phyloP scores from a whole-genome alignment of 352 stramenopile species.

The Pythium folliculosum region DNA sequence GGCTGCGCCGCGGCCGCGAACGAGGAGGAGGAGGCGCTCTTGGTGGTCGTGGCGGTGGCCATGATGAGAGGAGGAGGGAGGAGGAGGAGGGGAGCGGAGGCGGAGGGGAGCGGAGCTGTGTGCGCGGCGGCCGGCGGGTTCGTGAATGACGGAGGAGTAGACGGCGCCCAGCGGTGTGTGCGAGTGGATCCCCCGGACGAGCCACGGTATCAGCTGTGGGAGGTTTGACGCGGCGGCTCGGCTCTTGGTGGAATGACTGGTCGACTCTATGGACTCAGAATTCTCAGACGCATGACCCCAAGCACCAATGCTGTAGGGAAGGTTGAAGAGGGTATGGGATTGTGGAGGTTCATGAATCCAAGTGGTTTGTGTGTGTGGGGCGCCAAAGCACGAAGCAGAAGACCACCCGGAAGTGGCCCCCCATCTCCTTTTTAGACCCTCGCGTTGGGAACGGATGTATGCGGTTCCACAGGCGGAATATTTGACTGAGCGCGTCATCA shows the following conservation, averaged over 20 bases:
- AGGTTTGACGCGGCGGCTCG: constrained; percentile 7
- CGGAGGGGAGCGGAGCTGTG: constrained; percentile 1
- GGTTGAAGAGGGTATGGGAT: constrained; percentile 2
- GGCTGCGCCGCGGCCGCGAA: constrained; percentile 64
- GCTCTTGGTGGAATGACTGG: neutral
- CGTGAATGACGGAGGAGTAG: constrained; percentile 10
- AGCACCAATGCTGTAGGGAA: constrained; percentile 14
- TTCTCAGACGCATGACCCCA: constrained; percentile 17
- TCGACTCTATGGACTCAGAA: constrained; percentile 23
- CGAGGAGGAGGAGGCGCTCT: constrained; percentile 29
- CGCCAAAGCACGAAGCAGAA: neutral
- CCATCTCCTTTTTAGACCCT: neutral
- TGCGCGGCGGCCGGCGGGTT: constrained; percentile 15
- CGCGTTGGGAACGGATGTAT: neutral
- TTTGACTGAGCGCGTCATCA: constrained; percentile 3
- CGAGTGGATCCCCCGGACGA: constrained; percentile 10
- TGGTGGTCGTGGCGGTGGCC: neutral
- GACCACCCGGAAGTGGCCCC: neutral
- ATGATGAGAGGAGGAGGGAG: constrained; percentile 13
- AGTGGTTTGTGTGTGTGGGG: neutral
- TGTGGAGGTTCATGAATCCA: constrained; percentile 12
- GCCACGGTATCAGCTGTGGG: constrained; percentile 17
- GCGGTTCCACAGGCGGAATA: neutral
- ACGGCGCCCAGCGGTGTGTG: too few relatives aligned
- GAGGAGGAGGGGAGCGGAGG: neutral